A percentile compares a stretch with the other conserved stretches of the same genome.
These are phyloP conservation scores for Tolypocladium sp. DNA, from an alignment of 2,329 filamentous ascomycete genomes.

Conservation along the genomic window DNA sequence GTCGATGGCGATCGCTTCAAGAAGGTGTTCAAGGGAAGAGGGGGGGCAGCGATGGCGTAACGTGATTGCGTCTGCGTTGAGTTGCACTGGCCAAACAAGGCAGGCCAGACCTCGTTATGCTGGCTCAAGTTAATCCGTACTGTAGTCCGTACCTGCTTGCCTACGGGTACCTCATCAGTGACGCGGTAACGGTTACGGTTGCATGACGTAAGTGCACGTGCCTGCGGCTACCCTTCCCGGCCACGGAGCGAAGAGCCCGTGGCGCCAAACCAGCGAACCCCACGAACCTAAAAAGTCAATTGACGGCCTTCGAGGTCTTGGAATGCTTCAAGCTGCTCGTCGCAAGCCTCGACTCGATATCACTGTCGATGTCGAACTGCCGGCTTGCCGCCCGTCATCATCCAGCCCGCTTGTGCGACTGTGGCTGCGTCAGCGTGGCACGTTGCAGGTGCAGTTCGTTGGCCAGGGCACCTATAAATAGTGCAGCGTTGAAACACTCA, in stretches of 20 bases:
- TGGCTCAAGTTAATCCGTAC: no score
- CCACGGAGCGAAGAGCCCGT: neutral
- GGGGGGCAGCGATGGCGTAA: slow-evolving; percentile 4
- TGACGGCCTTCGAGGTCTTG: no score
- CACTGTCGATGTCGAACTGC: neutral
- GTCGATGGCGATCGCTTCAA: neutral
- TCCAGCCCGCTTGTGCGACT: neutral
- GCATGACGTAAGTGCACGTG: slow-evolving; percentile 1
- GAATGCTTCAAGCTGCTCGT: neutral
- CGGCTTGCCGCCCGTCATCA: neutral
- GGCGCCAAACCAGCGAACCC: neutral
- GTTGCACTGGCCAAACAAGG: neutral
- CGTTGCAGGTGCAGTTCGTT: neutral
- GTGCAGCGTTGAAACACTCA: neutral
- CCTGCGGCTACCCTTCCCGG: neutral
- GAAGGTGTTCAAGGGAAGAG: neutral
- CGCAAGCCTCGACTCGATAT: neutral
- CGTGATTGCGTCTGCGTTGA: slow-evolving; percentile 5
- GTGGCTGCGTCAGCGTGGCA: neutral
- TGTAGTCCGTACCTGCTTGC: neutral
- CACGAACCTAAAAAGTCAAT: neutral
- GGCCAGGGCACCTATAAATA: neutral
- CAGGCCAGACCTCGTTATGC: neutral
- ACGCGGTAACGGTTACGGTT: neutral
- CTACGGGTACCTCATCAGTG: neutral